Base-by-base conservation (phyloP, 1,139 yeast species). In the Spencermartinsiella ligniputridi region DNA sequence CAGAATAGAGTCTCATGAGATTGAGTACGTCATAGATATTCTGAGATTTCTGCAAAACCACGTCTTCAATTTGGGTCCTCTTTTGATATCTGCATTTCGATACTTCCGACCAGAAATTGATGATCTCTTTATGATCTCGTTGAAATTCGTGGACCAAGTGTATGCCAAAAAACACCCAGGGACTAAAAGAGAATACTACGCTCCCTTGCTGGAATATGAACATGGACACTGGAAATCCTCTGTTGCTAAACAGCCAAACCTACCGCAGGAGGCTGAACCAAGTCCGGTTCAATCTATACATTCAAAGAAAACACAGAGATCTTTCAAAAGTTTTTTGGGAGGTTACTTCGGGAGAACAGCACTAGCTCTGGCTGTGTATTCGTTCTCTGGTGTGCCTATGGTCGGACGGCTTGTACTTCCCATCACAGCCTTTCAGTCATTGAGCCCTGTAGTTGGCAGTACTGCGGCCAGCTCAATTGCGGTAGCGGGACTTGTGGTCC, bases 391-490 rank as follows among this genome's bases (percentile, higher is more conserved):
- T 32, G 54, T 60, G 40, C 80, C 74, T 3, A 57, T 60, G 33
- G 46, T 73, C 18, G 79, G 81, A 2, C 54, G 66, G 2, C 45
- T 73, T 6, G 63, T 72, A 1, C 56, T 75, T 18, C 74, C 78
- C 1, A 52, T 67, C 0, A 60, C 69, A 5, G 66, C 79, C 1
- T 75, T 76, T 52, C 69, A 66, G 46, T 66, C 68, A 9, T 68
- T 78, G 50, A 64, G 73, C 53, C 67, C 63, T 33, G 70, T 70
- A 25, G 65, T 76, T 12, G 83, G 83, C 2, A 64, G 76, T 0
- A 57, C 71, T 1, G 64, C 76, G 1, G 74, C 82, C 0, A 45
- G 66, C 1, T 50, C 61, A 2, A 61, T 74, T 8, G 70, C 71
- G 40, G 60, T 66, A 2, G 47, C 63, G 2, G 67, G 74, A 15